A percentile compares a stretch with the other conserved stretches of the same genome.
These are phyloP conservation scores for Lathyrus tuberosus DNA, from an alignment of 306 rosid species.

Conservation along the genomic window DNA sequence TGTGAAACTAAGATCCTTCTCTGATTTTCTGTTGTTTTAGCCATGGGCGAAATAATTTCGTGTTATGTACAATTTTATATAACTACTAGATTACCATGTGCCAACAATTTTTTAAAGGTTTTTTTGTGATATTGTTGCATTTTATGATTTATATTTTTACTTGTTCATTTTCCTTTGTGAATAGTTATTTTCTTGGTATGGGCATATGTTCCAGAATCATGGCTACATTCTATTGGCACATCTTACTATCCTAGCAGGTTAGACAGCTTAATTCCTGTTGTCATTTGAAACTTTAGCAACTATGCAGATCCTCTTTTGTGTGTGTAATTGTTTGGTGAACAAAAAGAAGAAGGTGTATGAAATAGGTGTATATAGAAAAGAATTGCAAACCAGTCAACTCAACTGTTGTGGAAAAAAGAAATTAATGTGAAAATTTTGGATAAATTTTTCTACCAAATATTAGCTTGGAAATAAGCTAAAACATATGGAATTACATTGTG, in stretches of 20 bases:
- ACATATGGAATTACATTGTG: no score
- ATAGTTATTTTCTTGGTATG: slow-evolving; percentile 83
- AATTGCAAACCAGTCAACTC: no score
- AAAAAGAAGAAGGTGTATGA: neutral
- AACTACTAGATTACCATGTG: neutral
- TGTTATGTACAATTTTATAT: neutral
- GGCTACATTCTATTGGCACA: slow-evolving; percentile 81
- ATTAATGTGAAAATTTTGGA: no score
- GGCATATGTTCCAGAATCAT: slow-evolving; percentile 92
- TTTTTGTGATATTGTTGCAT: neutral
- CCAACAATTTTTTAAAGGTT: neutral
- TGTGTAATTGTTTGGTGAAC: neutral
- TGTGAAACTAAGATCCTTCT: no score
- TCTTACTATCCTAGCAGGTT: slow-evolving; percentile 82
- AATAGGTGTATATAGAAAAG: neutral
- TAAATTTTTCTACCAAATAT: no score
- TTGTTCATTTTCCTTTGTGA: slow-evolving; percentile 26
- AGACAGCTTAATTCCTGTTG: slow-evolving; percentile 25
- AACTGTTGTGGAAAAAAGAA: no score
- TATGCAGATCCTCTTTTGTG: slow-evolving; percentile 6
- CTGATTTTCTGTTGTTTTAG: no score
- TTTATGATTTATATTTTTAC: slow-evolving; percentile 17
- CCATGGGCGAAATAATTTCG: no score
- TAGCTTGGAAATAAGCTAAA: no score
- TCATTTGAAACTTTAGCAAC: slow-evolving; percentile 17